Evolutionary conservation across 2,329 filamentous ascomycete genomes (phyloP).

Genomic region (Botrytis squamosa): DNA sequence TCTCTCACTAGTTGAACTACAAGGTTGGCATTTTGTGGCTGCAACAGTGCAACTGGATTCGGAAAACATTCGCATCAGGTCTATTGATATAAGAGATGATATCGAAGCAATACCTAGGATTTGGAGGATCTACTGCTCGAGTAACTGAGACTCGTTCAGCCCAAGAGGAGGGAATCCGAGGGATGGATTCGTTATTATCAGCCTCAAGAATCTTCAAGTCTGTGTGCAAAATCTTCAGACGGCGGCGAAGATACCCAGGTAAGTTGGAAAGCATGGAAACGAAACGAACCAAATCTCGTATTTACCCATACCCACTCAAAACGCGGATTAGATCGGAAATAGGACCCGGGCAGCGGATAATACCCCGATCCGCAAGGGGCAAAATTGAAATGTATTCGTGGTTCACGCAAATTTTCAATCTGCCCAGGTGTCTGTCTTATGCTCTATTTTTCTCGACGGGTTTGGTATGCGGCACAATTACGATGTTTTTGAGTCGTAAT

Average conservation of each 20-base stretch:
- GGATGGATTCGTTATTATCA: not conserved
- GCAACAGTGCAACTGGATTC: not conserved
- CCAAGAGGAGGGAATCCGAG: not conserved
- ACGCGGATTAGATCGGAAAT: not conserved
- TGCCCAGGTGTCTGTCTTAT: not conserved
- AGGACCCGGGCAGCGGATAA: not conserved
- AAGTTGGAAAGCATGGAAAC: not conserved
- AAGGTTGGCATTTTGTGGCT: not conserved
- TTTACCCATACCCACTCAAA: not conserved
- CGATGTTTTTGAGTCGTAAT: not conserved
- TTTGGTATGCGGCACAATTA: not conserved
- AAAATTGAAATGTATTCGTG: not conserved
- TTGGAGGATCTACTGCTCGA: not conserved
- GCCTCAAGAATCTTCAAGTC: not conserved
- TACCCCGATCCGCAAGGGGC: not conserved
- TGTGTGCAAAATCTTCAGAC: not conserved
- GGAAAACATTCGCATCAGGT: not conserved
- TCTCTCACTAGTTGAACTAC: not conserved
- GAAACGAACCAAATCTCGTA: slow-evolving; percentile 5
- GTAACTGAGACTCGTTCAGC: not conserved
- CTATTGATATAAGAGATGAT: not conserved
- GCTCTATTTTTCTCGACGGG: not conserved
- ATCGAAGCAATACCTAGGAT: not conserved
- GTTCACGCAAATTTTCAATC: not conserved
- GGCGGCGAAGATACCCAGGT: not conserved